Base-by-base conservation (phyloP, 805 yeast genomes). In the Pichia nanzhaoensis region DNA sequence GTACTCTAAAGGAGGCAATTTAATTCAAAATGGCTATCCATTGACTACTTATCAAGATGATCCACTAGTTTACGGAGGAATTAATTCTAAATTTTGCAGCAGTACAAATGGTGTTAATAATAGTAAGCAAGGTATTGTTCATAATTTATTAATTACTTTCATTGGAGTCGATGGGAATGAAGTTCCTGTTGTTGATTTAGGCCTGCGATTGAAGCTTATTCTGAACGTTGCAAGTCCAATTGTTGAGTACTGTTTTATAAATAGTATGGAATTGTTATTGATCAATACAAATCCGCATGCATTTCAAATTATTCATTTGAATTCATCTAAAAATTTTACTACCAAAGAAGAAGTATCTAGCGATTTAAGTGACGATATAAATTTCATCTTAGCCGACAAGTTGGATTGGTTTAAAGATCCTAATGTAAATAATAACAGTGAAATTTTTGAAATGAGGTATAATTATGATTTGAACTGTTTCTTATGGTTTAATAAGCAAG, bases 171-270 rank as follows among this genome's bases (percentile, higher is more conserved):
- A 47, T 27, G 50, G 50, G 8, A 46, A 46, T 31, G 65, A 61
- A 46, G 36, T 41, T 12, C 68, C 70, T 5, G 59, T 59, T 45
- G 47, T 50, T 34, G 68, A 66, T 48, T 48, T 53, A 30, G 62
- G 65, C 2, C 51, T 66, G 31, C 54, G 70, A 12, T 50, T 65
- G 33, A 61, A 62, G 42, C 45, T 65, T 30, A 62, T 66, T n/a
- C 48, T 66, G 34, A 64, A 63, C 47, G 59, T 64, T 30, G 64
- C 63, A 35, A 60, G 65, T 47, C 57, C 58, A 3, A 46, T 64
- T 38, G 47, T 55, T 17, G 69, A 64, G 44, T 63, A 45, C 36
- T 53, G 52, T 33, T 58, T 63, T 42, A 41, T 55, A 14, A 45
- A 48, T 5, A 54, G 57, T 42, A 54, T 57, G 31, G 50, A 55